Conservation (phyloP, 2,329 filamentous ascomycete genomes). For the Aspergillus fischeri region DNA sequence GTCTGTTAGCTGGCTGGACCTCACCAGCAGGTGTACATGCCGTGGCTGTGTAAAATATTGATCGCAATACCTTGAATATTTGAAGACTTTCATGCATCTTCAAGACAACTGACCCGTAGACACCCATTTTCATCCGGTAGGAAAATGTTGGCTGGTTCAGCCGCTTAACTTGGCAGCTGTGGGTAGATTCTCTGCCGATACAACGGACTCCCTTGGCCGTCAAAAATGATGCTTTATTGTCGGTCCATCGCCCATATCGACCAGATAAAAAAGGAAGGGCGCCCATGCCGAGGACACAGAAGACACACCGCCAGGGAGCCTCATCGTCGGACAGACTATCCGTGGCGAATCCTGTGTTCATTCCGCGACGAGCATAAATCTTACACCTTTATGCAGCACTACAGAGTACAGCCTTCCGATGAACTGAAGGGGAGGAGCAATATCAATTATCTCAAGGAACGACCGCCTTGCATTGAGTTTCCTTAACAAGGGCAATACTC, state of each 20-base stretch:
- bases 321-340: slow-evolving; percentile 26
- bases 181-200: too few species aligned
- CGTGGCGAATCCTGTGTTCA: slow-evolving; percentile 16
- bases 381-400: slow-evolving; percentile 19
- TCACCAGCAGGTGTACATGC: not conserved
- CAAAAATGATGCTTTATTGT: too few species aligned
- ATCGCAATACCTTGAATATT: not conserved
- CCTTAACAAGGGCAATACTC: too few species aligned
- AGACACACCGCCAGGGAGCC: slow-evolving; percentile 4
- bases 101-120: not conserved
- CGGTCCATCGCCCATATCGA: too few species aligned
- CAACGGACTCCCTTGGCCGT: too few species aligned
- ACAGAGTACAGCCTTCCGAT: slow-evolving; percentile 18
- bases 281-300: too few species aligned
- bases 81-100: not conserved
- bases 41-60: not conserved
- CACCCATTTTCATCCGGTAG: too few species aligned
- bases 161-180: too few species aligned
- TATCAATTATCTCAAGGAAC: too few species aligned
- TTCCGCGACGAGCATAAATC: slow-evolving; percentile 16
- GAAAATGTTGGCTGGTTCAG: too few species aligned
- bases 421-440: slow-evolving; percentile 19
- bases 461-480: too few species aligned
- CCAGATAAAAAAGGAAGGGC: too few species aligned
- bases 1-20: not conserved